These are phyloP conservation scores for Fusarium sp. DNA, from an alignment of 2,329 filamentous ascomycete genomes.

Conservation along the genomic window DNA sequence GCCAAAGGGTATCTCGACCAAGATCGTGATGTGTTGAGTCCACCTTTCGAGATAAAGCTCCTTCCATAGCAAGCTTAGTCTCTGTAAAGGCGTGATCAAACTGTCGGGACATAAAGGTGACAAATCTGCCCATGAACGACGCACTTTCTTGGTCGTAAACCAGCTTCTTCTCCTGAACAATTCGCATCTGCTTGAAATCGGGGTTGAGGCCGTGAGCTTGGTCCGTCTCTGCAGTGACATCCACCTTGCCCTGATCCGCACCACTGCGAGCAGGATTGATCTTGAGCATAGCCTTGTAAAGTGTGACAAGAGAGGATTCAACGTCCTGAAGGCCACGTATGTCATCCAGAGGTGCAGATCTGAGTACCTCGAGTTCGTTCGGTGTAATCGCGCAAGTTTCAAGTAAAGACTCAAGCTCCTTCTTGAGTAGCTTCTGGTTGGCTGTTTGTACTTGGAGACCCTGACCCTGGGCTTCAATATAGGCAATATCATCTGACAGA, in stretches of 20 bases:
- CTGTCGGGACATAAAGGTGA: slow-evolving; percentile 81
- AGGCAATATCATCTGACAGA: slow-evolving; percentile 92
- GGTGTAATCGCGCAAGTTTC: slow-evolving; percentile 89
- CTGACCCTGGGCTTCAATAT: slow-evolving; percentile 96
- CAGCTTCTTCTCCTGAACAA: slow-evolving; percentile 93
- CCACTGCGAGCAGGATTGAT: slow-evolving; percentile 83
- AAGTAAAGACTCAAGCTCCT: slow-evolving; percentile 87
- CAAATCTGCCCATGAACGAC: slow-evolving; percentile 79
- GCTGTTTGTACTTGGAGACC: slow-evolving; percentile 96
- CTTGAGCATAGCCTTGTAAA: slow-evolving; percentile 93
- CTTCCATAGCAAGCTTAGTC: slow-evolving; percentile 70
- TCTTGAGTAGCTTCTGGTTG: slow-evolving; percentile 93
- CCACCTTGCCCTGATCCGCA: slow-evolving; percentile 58
- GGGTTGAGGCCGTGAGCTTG: slow-evolving; percentile 67
- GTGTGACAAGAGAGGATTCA: slow-evolving; percentile 77
- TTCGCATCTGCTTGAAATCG: slow-evolving; percentile 89
- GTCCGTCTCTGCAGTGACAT: slow-evolving; percentile 54
- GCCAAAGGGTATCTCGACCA: slow-evolving; percentile 80
- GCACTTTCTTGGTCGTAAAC: slow-evolving; percentile 81
- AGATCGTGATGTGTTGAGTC: slow-evolving; percentile 76
- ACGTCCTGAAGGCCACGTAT: slow-evolving; percentile 77
- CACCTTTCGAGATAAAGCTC: slow-evolving; percentile 70
- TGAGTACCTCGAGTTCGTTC: slow-evolving; percentile 76
- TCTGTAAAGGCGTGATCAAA: slow-evolving; percentile 80
- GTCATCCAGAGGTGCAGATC: slow-evolving; percentile 76